phyloP scores from a whole-genome alignment of 768 basidiomycete species.

The Tremella fuciformis region DNA sequence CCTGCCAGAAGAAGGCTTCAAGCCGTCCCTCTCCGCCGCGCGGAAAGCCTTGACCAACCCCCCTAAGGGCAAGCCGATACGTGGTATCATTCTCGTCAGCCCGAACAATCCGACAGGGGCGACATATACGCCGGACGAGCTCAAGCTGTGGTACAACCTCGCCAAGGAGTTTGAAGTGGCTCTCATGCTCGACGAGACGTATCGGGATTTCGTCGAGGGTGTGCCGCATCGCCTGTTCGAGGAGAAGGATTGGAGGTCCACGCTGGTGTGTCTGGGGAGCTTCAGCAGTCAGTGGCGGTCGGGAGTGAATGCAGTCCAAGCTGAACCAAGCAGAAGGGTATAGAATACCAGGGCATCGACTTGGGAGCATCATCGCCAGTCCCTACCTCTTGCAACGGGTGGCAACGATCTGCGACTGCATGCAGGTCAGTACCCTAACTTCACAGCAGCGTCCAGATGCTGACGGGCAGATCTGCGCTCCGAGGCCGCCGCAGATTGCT shows the following conservation, averaged over 20 bases:
- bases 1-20: slow-evolving; percentile 59
- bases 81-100: slow-evolving; percentile 67
- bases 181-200: slow-evolving; percentile 82
- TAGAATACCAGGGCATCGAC: slow-evolving; percentile 67
- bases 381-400: slow-evolving; percentile 59
- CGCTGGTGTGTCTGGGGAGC: slow-evolving; percentile 69
- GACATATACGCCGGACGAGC: slow-evolving; percentile 60
- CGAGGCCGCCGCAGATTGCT: slow-evolving; percentile 69
- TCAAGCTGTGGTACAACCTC: slow-evolving; percentile 63
- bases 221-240: slow-evolving; percentile 49
- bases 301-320: slow-evolving; percentile 55
- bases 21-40: slow-evolving; percentile 59
- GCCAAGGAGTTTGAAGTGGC: slow-evolving; percentile 61
- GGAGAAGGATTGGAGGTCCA: slow-evolving; percentile 60
- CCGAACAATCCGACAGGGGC: slow-evolving; percentile 62
- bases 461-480: slow-evolving; percentile 62
- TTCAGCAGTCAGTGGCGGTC: slow-evolving; percentile 64
- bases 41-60: slow-evolving; percentile 18
- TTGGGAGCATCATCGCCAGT: slow-evolving; percentile 68
- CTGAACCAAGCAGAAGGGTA: slow-evolving; percentile 37
- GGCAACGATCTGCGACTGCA: slow-evolving; percentile 67
- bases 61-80: slow-evolving; percentile 46
- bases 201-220: slow-evolving; percentile 66
- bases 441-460: background rate
- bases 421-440: slow-evolving; percentile 61